Base-by-base conservation (phyloP, 2,329 filamentous ascomycete genomes). In the Cordyceps farinosa region DNA sequence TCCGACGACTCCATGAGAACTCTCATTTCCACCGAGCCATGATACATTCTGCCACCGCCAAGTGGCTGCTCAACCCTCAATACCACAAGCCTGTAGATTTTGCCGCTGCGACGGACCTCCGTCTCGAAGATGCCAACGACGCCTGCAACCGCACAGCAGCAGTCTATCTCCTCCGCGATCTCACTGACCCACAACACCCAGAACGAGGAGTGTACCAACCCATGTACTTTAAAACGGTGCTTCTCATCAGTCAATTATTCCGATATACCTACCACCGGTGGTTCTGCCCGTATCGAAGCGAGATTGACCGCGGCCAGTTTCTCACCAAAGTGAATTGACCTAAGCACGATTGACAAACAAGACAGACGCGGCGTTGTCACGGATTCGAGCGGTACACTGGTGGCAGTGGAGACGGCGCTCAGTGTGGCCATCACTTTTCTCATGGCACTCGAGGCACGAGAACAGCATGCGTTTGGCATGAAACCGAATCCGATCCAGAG, bases 261-360 rank as follows among this genome's bases (percentile, higher is more conserved):
- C 50, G 22, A 27, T 55, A 61, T 48, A 61, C 59, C 11, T 55
- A 61, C 22, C 27, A 30, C 10, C 59, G 59, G 17, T 61, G 51
- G 30, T 38, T 61, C 40, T 42, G 30, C n/a, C 51, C 59, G 2
- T 55, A 55, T 30, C 29, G 42, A n/a, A 61, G 59, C 48, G 51
- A 61, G 50, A 48, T 61, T 61, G 51, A 61, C 22, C 51, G 22
- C 48, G 22, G 42, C 7, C 59, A 61, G 51, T 61, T 55, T 48
- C 59, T 61, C n/a, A 55, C 59, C 27, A 61, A 54, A 48, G 59
- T 61, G 7, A 55, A 38, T 55, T 40, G 36, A 40, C 22, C 22
- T 55, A 40, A 29, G 22, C n/a, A 40, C 36, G 34, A 44, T 55
- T 29, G 52, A 40, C 7, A 15, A 55, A 42, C 2, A 27, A 27